These are phyloP conservation scores for thale cress (Arabidopsis thaliana) DNA, from an alignment of 345 rosid genomes.

Conservation along the genomic window TAIR10.1 NC_003071.7:13275501-13276000, in stretches of 20 bases:
- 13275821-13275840: background rate
- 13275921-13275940: slow-evolving; percentile 25
- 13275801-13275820: background rate
- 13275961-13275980: slow-evolving; percentile 29
- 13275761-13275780: background rate
- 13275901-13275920: background rate
- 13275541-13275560: background rate
- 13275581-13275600: background rate
- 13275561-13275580: background rate
- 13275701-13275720: too few relatives aligned
- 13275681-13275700: too few relatives aligned
- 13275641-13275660: background rate
- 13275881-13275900: background rate
- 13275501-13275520: background rate
- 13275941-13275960: slow-evolving; percentile 43
- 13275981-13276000: slow-evolving; percentile 24
- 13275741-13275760: background rate
- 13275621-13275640: background rate
- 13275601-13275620: background rate
- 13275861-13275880: slow-evolving; percentile 19
- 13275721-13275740: too few relatives aligned
- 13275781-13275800: background rate
- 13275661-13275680: too few relatives aligned
- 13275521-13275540: background rate
- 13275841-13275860: slow-evolving; percentile 11